Base-by-base conservation (phyloP, 2,329 filamentous ascomycete species). In the Neofusicoccum sp. region DNA sequence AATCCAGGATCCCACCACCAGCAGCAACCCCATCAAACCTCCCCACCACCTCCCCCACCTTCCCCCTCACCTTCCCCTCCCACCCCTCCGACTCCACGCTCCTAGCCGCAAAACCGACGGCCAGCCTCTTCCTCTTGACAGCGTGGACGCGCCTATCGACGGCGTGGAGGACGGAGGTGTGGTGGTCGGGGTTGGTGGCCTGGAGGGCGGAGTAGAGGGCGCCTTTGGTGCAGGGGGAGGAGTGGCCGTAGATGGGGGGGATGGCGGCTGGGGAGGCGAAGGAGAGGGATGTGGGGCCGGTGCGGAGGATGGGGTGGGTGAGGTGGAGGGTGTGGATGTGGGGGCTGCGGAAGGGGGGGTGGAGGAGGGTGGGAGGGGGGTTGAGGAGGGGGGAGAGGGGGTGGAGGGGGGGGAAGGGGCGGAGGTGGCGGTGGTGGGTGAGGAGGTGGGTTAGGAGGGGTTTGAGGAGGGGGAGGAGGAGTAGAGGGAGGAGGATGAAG, bases 1-100 rank as follows among this genome's bases (percentile, higher is more conserved):
- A 81, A 64, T 85, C 80, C 14, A 84, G 71, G 0, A 72, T 79
- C n/a, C 65, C 43, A n/a, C n/a, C n/a, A n/a, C n/a, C n/a, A n/a
- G n/a, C n/a, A n/a, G n/a, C n/a, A n/a, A n/a, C n/a, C n/a, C n/a
- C n/a, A n/a, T n/a, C n/a, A n/a, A n/a, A n/a, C n/a, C n/a, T 16
- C 38, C 14, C 38, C 38, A 41, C 38, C 38, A n/a, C 20, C 38
- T 2, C 38, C 3, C 3, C 0, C 3, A 28, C 44, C 5, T 62
- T 48, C 3, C 54, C 58, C 24, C 54, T 47, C 33, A 66, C 63
- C 33, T 66, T 63, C 11, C 60, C 47, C 3, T 49, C 49, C 45
- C 67, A 65, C 36, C 58, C 66, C 31, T 65, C 64, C n/a, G n/a
- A n/a, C n/a, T n/a, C 65, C 8, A 64, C 24, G 2, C 67, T 65